Percentiles rank a stretch among this genome's conserved stretches.
Conservation (phyloP, 2,329 filamentous ascomycete species). For the Trichoderma brevicompactum region DNA sequence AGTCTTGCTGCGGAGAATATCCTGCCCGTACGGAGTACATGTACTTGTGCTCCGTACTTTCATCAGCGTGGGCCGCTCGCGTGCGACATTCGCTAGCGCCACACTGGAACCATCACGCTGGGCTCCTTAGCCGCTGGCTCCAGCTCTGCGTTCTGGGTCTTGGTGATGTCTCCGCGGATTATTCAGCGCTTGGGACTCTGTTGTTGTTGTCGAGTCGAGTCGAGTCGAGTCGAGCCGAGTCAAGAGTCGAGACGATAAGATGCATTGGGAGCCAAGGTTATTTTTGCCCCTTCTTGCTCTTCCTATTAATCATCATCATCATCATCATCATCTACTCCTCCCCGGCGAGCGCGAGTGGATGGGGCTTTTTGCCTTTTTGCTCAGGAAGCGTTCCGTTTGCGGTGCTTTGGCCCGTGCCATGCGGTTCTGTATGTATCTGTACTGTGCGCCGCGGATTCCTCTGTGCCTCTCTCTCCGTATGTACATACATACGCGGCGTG, state of each 20-base stretch:
- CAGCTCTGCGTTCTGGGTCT: slow-evolving; percentile 25
- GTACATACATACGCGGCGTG: slow-evolving; percentile 23
- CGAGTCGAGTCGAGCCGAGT: too few relatives aligned
- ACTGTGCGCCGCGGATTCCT: slow-evolving; percentile 3
- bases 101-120: slow-evolving; percentile 39
- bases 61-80: slow-evolving; percentile 39
- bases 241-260: too few relatives aligned
- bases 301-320: too few relatives aligned
- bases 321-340: too few relatives aligned
- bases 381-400: slow-evolving; percentile 12
- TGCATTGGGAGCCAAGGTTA: too few relatives aligned
- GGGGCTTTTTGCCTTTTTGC: background rate
- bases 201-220: too few relatives aligned
- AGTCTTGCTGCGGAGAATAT: slow-evolving; percentile 29
- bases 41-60: slow-evolving; percentile 26
- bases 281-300: too few relatives aligned
- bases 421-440: slow-evolving; percentile 18
- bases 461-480: background rate
- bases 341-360: too few relatives aligned
- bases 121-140: slow-evolving; percentile 33
- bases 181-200: too few relatives aligned
- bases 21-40: slow-evolving; percentile 6
- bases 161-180: background rate
- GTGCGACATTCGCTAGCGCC: slow-evolving; percentile 39
- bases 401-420: slow-evolving; percentile 20